These are phyloP conservation scores for Aspergillus conjunctus DNA, from an alignment of 495 filamentous ascomycete species.

Conservation along the genomic window DNA sequence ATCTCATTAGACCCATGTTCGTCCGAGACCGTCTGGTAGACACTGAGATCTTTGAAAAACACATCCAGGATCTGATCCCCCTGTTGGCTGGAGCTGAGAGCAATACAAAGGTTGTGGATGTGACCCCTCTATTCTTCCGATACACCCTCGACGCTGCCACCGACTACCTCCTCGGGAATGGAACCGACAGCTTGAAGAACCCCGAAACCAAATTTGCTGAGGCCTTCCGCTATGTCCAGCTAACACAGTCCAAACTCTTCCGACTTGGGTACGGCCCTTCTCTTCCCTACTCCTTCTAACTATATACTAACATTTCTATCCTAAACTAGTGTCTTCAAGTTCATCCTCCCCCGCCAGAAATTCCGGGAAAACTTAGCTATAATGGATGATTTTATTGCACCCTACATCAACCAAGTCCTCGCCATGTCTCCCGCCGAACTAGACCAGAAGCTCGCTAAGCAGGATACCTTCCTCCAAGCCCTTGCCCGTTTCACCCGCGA, in stretches of 20 bases:
- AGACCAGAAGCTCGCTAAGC: conserved; percentile 62
- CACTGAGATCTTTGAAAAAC: conserved; percentile 75
- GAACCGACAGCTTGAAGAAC: conserved; percentile 68
- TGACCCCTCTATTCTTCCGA: conserved; percentile 73
- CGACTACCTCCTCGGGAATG: conserved; percentile 81
- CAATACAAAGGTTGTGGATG: conserved; percentile 60
- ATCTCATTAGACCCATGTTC: conserved; percentile 83
- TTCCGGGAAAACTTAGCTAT: too few species aligned
- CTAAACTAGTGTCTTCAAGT: conserved; percentile 54
- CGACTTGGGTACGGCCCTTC: conserved; percentile 50
- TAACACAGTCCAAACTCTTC: conserved; percentile 61
- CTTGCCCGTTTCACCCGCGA: conserved; percentile 76
- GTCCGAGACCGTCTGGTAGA: conserved; percentile 78
- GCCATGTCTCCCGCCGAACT: conserved; percentile 63
- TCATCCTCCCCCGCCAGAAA: conserved; percentile 55
- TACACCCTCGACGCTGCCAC: conserved; percentile 83
- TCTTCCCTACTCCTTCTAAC: neutral
- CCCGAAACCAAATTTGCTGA: conserved; percentile 62
- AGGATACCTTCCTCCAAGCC: conserved; percentile 81
- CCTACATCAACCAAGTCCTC: conserved; percentile 69
- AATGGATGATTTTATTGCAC: conserved; percentile 73
- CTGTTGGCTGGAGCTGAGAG: conserved; percentile 53
- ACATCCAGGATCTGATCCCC: conserved; percentile 68
- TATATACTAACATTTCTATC: neutral
- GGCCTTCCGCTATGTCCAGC: conserved; percentile 73